Percentiles rank a stretch among this genome's conserved stretches.
These are phyloP conservation scores for Cynara cardunculus DNA, from an alignment of 129 eudicot genomes.

Conservation along the genomic window DNA sequence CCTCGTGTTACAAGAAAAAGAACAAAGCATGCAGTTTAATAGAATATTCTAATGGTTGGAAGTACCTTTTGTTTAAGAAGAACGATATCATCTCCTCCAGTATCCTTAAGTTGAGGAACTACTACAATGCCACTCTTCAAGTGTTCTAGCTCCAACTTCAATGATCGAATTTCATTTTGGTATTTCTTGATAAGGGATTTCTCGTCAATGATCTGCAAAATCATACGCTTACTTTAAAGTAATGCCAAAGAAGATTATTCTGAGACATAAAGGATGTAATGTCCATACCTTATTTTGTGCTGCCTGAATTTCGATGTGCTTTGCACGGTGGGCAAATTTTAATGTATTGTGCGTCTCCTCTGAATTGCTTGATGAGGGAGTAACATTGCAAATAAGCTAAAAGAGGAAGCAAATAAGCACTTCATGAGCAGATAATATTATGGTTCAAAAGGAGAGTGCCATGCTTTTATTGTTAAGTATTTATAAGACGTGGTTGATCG, in stretches of 20 bases:
- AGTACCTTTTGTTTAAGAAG: constrained; percentile 90
- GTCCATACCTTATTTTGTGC: constrained; percentile 83
- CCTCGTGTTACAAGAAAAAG: not conserved
- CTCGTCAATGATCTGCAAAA: constrained; percentile 91
- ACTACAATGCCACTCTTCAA: constrained; percentile 78
- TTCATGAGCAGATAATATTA: not conserved
- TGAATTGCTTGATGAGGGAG: constrained; percentile 93
- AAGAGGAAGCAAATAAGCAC: constrained; percentile 12
- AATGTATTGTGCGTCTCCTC: constrained; percentile 97
- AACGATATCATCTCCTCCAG: constrained; percentile 73
- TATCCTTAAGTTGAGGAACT: constrained; percentile 63
- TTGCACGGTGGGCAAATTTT: constrained; percentile 97
- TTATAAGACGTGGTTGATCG: constrained; percentile 7
- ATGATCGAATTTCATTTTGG: constrained; percentile 82
- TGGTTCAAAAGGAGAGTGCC: constrained; percentile 18
- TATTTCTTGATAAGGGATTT: constrained; percentile 96
- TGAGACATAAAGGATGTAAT: constrained; percentile 16
- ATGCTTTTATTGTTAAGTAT: not conserved
- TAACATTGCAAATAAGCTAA: constrained; percentile 88
- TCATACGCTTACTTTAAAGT: constrained; percentile 19
- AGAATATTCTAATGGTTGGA: not conserved
- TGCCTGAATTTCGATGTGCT: constrained; percentile 92
- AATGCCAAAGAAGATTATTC: not conserved
- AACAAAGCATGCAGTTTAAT: not conserved
- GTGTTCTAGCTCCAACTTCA: constrained; percentile 91